Conservation (phyloP, 2,329 filamentous ascomycete genomes). For the Rhynchosporium secalis region DNA sequence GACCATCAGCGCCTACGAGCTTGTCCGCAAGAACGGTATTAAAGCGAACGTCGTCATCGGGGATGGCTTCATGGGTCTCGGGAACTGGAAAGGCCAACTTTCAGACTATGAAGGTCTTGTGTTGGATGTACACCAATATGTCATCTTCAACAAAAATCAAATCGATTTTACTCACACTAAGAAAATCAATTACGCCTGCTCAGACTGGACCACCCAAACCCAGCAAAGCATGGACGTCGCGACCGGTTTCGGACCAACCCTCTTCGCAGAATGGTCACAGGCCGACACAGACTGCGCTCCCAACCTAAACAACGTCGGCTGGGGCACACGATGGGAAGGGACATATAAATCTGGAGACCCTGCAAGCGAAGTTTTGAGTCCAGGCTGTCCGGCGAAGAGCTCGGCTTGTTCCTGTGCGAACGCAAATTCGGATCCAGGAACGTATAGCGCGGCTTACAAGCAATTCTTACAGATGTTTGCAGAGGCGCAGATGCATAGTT, state of each 20-base stretch:
- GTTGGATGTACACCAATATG: conserved; percentile 97
- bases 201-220: conserved; percentile 81
- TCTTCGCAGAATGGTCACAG: conserved; percentile 97
- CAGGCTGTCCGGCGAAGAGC: conserved; percentile 72
- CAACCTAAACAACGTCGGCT: conserved; percentile 85
- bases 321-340: conserved; percentile 89
- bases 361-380: conserved; percentile 57
- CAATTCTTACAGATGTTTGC: conserved; percentile 86
- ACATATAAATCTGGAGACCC: conserved; percentile 71
- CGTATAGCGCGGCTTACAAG: conserved; percentile 76
- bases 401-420: conserved; percentile 68
- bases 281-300: conserved; percentile 92
- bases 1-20: conserved; percentile 71
- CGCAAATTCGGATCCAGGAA: conserved; percentile 71
- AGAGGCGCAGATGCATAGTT: conserved; percentile 92
- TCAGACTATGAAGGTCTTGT: conserved; percentile 70
- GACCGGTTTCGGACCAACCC: conserved; percentile 86
- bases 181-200: conserved; percentile 86
- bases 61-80: conserved; percentile 90
- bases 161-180: conserved; percentile 77
- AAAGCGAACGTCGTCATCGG: conserved; percentile 77
- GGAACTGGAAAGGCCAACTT: conserved; percentile 86
- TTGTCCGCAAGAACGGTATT: conserved; percentile 77
- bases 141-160: conserved; percentile 92
- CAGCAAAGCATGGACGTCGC: conserved; percentile 67